Percentiles rank a stretch among this genome's conserved stretches.
These are phyloP conservation scores for Sesbania bispinosa DNA, from an alignment of 306 rosid species.

Conservation along the genomic window DNA sequence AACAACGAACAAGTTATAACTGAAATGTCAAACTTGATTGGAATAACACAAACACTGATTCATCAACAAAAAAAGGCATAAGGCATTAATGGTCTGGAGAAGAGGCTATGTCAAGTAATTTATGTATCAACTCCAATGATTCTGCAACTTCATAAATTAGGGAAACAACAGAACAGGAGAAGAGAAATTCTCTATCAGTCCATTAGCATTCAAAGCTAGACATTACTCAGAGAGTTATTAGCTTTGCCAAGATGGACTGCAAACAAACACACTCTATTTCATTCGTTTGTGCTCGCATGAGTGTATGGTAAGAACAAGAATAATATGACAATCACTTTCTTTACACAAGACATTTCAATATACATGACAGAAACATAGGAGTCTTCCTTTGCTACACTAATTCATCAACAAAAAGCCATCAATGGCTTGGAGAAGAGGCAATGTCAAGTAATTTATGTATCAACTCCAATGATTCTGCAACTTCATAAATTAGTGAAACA, in stretches of 20 bases:
- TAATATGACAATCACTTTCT: not conserved
- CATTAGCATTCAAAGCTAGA: slow-evolving; percentile 66
- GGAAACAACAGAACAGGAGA: slow-evolving; percentile 43
- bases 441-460: slow-evolving; percentile 19
- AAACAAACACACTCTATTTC: too few relatives aligned
- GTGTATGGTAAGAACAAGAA: not conserved
- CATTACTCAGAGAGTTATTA: slow-evolving; percentile 41
- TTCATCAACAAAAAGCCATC: too few relatives aligned
- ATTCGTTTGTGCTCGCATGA: not conserved
- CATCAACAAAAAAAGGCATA: not conserved
- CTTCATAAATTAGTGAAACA: slow-evolving; percentile 19
- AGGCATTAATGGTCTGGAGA: not conserved
- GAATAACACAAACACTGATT: too few relatives aligned
- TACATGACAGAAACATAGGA: not conserved
- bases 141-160: slow-evolving; percentile 29
- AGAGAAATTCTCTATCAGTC: slow-evolving; percentile 30
- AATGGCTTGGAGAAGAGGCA: not conserved
- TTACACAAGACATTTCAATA: not conserved
- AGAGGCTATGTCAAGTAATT: not conserved
- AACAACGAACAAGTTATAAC: not conserved
- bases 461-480: slow-evolving; percentile 45
- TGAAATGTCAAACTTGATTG: not conserved
- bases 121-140: slow-evolving; percentile 32
- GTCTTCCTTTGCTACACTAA: too few relatives aligned
- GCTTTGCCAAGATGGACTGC: slow-evolving; percentile 5